phyloP scores from a whole-genome alignment of 257 asterid genomes.

The Eustoma russellianum region DNA sequence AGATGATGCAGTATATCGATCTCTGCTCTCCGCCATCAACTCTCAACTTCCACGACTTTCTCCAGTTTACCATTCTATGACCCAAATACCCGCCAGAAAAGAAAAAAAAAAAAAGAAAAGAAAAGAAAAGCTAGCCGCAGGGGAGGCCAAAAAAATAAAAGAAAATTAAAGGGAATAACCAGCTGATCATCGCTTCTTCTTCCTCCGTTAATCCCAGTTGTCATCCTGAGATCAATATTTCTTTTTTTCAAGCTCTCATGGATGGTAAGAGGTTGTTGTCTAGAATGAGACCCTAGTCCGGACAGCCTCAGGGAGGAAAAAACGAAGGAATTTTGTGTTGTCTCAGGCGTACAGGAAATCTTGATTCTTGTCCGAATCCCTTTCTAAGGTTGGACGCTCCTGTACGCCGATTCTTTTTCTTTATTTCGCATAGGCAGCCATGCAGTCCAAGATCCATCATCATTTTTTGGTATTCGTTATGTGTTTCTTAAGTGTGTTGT shows the following conservation, averaged over 20 bases:
- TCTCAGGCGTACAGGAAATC: conserved; percentile 65
- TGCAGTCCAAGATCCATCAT: conserved; percentile 16
- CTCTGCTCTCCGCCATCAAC: conserved; percentile 12
- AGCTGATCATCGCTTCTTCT: background rate
- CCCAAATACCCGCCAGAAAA: background rate
- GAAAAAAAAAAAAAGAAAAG: background rate
- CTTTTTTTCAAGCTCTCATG: conserved; percentile 18
- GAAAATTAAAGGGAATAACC: background rate
- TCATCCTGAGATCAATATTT: background rate
- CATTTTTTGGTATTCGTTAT: conserved; percentile 6
- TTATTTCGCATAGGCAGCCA: conserved; percentile 12
- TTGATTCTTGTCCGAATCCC: background rate
- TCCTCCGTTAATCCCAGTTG: conserved; percentile 1
- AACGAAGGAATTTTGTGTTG: background rate
- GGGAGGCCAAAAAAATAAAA: too few species aligned
- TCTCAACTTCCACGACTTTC: conserved; percentile 6
- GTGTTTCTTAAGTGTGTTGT: conserved; percentile 9
- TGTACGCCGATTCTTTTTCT: conserved; percentile 44
- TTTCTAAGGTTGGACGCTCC: conserved; percentile 19
- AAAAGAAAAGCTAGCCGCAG: too few species aligned
- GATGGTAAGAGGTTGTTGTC: conserved; percentile 27
- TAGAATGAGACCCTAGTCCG: conserved; percentile 23
- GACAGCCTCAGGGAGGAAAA: background rate
- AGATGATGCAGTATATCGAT: background rate
- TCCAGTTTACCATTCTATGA: background rate